A percentile compares a stretch with the other conserved stretches of the same genome.
phyloP scores from a whole-genome alignment of 2,329 filamentous ascomycete species.

The Calonectria ilicicola region DNA sequence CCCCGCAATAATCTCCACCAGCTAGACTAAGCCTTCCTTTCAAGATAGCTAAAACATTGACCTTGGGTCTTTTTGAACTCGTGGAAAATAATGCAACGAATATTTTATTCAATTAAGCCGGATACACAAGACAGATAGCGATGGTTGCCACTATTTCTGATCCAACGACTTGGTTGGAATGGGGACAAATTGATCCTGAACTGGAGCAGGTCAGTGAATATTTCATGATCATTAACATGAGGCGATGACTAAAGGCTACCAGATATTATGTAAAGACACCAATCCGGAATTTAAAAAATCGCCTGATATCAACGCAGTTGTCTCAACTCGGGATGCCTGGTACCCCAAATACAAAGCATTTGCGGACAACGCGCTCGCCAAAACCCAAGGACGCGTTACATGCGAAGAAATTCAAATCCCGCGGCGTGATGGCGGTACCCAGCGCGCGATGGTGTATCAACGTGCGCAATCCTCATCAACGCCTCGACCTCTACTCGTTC shows the following conservation, averaged over 20 bases:
- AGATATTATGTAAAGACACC: background rate
- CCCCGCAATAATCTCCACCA: too few species aligned
- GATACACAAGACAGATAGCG: background rate
- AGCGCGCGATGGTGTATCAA: background rate
- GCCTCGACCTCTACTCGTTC: background rate
- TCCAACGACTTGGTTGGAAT: background rate
- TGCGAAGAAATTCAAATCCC: background rate
- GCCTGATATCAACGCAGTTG: background rate
- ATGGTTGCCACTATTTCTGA: background rate
- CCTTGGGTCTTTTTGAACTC: too few species aligned
- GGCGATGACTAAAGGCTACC: background rate
- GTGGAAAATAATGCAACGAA: too few species aligned
- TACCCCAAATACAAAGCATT: slow-evolving; percentile 1
- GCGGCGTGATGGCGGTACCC: background rate
- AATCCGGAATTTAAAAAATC: slow-evolving; percentile 2
- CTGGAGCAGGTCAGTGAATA: background rate
- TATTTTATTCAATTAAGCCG: too few species aligned
- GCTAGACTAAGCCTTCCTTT: too few species aligned
- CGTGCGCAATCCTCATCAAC: background rate
- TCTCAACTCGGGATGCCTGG: background rate
- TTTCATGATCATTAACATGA: background rate
- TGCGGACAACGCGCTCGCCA: background rate
- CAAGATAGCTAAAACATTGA: too few species aligned
- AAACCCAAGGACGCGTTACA: background rate
- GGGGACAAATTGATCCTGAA: background rate